Base-by-base conservation (phyloP, 2,329 filamentous ascomycete species). In the Penicillium expansum region DNA sequence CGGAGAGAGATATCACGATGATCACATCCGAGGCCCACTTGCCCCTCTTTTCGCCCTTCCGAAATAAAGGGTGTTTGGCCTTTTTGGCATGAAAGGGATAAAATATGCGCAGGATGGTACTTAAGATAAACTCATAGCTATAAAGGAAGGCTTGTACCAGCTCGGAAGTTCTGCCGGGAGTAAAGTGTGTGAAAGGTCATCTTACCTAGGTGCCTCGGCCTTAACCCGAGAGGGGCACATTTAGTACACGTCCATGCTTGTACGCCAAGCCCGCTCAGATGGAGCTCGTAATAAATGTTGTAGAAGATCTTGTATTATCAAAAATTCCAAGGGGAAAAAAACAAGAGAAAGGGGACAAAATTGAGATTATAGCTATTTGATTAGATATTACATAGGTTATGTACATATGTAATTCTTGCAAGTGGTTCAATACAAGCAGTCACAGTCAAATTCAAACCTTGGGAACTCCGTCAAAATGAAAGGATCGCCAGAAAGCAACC, bases 1-100 rank as follows among this genome's bases (percentile, higher is more conserved):
- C 48, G 22, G 39, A 24, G 24, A 24, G 39, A 24, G 24, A 24
- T 53, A 59, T 62, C 53, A 63, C 52, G 53, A 58, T 57, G 62
- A 62, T 54, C 59, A 59, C 43, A 62, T 54, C 32, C n/a, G 13
- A 18, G 51, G 55, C 38, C 60, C 60, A 58, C 60, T 48, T 38
- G 27, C 51, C 45, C 55, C 41, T 47, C 50, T 30, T 35, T 11
- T 53, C 5, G n/a, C 30, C 42, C 42, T n/a, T 52, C 33, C 24
- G 42, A 30, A 38, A 27, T 32, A 20, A 18, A 18, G 16, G 24
- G 24, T 10, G 24, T 18, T 44, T 4, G 13, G 7, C 5, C 7
- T 41, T 41, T 41, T 22, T 16, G 22, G 24, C 7, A 27, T n/a
- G n/a, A n/a, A 27, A 27, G 27, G 5, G 38, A 5, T 4, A 29